Evolutionary conservation across 23 red algal species (phyloP).

Genomic region (Agarophyton chilense): DNA sequence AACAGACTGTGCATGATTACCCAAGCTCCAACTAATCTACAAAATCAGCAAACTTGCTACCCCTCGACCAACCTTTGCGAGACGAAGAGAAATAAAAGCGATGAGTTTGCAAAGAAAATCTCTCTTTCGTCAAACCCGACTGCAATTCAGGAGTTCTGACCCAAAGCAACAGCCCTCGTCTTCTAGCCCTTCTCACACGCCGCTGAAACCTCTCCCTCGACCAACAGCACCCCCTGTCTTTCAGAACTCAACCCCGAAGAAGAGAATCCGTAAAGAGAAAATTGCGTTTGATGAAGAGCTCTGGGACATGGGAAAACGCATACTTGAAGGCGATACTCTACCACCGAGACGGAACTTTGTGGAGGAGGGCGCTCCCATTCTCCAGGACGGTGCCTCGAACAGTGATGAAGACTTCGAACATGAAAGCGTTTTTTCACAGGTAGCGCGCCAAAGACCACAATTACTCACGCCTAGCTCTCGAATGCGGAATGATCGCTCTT

Average conservation of each 20-base stretch:
- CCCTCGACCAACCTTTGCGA: neutral
- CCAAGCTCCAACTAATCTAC: too few relatives aligned
- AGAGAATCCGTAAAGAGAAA: neutral
- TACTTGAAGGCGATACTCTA: neutral
- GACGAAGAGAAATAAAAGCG: neutral
- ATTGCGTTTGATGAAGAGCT: neutral
- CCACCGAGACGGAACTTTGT: neutral
- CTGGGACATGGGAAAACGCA: neutral
- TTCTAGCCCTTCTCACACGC: neutral
- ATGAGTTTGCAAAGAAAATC: neutral
- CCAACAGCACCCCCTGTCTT: neutral
- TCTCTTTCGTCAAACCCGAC: neutral
- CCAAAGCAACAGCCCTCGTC: neutral
- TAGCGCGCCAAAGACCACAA: neutral
- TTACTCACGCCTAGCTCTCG: neutral
- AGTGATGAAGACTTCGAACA: conserved; percentile 27
- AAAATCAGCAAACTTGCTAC: too few relatives aligned
- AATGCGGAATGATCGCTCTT: conserved; percentile 11
- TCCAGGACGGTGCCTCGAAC: neutral
- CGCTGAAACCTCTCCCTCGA: conserved; percentile 1
- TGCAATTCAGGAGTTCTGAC: neutral
- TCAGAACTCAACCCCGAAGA: neutral
- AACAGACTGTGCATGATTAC: too few relatives aligned
- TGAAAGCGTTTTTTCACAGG: neutral
- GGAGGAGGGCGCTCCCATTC: neutral